These are phyloP conservation scores for Phanerochaete sordida DNA, from an alignment of 768 basidiomycete genomes.

Conservation along the genomic window DNA sequence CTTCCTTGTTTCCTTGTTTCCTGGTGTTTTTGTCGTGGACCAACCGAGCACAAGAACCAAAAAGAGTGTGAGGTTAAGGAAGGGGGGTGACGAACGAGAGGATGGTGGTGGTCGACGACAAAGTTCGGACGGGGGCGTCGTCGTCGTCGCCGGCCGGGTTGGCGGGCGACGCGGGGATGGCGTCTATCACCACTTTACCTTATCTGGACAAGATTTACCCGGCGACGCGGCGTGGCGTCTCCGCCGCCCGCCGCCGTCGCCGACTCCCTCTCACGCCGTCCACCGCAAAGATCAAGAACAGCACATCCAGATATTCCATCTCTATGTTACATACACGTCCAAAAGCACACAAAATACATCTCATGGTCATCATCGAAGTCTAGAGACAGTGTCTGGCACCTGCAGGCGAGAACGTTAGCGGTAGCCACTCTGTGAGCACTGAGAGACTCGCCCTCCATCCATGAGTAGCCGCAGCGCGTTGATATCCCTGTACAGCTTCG, in stretches of 20 bases:
- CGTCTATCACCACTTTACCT: not conserved
- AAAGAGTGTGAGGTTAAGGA: conserved; percentile 11
- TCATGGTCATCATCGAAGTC: no score
- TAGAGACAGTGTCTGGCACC: not conserved
- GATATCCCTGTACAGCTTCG: conserved; percentile 63
- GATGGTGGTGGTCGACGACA: conserved; percentile 6
- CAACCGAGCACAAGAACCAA: conserved; percentile 1
- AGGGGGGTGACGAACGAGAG: conserved; percentile 7
- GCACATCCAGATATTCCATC: not conserved
- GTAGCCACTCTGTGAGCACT: not conserved
- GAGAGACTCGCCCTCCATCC: conserved; percentile 48
- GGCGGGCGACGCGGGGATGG: not conserved
- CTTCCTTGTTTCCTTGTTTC: not conserved
- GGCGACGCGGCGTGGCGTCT: not conserved
- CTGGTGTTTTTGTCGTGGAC: not conserved
- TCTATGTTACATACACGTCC: not conserved
- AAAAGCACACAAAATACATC: no score
- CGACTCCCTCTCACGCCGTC: not conserved
- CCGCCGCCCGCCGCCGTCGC: not conserved
- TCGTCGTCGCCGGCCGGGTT: not conserved
- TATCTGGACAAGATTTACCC: not conserved
- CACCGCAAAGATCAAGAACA: not conserved
- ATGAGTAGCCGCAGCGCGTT: conserved; percentile 62
- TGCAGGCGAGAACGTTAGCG: not conserved
- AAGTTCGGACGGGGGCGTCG: not conserved